These are phyloP conservation scores for Cryptococcus sp. DNA, from an alignment of 1,284 basidiomycete species.

Conservation along the genomic window DNA sequence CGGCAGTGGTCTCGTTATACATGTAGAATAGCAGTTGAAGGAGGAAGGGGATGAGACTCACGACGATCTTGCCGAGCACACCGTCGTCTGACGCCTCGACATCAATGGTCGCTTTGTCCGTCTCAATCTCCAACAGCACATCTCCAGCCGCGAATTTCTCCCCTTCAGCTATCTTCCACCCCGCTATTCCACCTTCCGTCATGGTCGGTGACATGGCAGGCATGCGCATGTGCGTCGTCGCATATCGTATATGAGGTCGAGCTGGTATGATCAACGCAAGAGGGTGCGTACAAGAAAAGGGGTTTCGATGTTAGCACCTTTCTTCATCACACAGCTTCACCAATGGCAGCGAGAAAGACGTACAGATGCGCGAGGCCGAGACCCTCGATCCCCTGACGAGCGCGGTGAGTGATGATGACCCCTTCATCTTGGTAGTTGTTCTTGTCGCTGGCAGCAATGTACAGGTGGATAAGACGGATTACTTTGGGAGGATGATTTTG, in stretches of 20 bases:
- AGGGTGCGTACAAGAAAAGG: background rate
- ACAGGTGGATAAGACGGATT: background rate
- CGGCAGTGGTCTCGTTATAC: conserved; percentile 32
- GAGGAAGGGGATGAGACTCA: conserved; percentile 42
- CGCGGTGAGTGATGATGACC: conserved; percentile 3
- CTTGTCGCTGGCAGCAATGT: background rate
- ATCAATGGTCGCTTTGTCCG: conserved; percentile 98
- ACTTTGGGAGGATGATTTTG: background rate
- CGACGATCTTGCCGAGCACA: conserved; percentile 87
- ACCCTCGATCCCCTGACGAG: conserved; percentile 4
- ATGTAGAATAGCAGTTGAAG: background rate
- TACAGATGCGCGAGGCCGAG: background rate
- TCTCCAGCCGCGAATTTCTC: conserved; percentile 83
- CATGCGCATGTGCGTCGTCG: conserved; percentile 74
- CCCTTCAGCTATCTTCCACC: conserved; percentile 91
- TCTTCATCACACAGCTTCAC: background rate
- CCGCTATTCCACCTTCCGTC: conserved; percentile 92
- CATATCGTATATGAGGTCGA: conserved; percentile 55
- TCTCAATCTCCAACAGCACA: conserved; percentile 94
- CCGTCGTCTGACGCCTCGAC: conserved; percentile 99
- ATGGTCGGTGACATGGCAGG: conserved; percentile 99
- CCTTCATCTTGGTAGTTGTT: conserved; percentile 3
- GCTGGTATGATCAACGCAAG: background rate
- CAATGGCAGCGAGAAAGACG: background rate
- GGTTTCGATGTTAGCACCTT: background rate